These are phyloP conservation scores for Echria macrotheca DNA, from an alignment of 495 filamentous ascomycete genomes.

Conservation along the genomic window DNA sequence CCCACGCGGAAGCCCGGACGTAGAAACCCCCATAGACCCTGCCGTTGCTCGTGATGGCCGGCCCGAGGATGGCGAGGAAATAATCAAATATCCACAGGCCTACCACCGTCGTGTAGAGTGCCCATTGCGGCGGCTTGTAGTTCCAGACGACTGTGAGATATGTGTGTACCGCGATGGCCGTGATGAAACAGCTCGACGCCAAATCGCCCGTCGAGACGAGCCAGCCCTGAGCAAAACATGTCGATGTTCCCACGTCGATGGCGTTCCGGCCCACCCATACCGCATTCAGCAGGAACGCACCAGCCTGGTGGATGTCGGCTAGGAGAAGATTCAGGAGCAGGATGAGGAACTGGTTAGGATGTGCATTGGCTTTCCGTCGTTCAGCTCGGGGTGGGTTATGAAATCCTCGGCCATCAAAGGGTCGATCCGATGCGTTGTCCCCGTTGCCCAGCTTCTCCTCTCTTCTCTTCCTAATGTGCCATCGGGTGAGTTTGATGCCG, in stretches of 20 bases:
- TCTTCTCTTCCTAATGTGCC: slow-evolving; percentile 30
- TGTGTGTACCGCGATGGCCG: slow-evolving; percentile 64
- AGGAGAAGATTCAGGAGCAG: slow-evolving; percentile 69
- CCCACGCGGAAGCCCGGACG: slow-evolving; percentile 58
- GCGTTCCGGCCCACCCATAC: slow-evolving; percentile 52
- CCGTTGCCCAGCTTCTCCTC: too few relatives aligned
- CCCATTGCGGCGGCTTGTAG: slow-evolving; percentile 48
- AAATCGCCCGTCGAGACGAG: slow-evolving; percentile 68
- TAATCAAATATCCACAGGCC: slow-evolving; percentile 57
- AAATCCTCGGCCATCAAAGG: slow-evolving; percentile 7
- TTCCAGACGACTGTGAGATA: slow-evolving; percentile 59
- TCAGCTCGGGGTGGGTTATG: too few relatives aligned
- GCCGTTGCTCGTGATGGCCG: slow-evolving; percentile 45
- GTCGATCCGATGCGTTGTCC: slow-evolving; percentile 12
- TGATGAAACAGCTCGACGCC: slow-evolving; percentile 63
- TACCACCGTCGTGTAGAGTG: slow-evolving; percentile 47
- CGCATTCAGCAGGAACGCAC: slow-evolving; percentile 61
- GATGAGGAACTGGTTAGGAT: slow-evolving; percentile 64
- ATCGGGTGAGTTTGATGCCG: slow-evolving; percentile 48
- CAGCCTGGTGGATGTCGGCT: slow-evolving; percentile 66
- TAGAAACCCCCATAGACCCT: slow-evolving; percentile 47
- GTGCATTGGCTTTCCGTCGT: slow-evolving; percentile 1
- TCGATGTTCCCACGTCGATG: slow-evolving; percentile 50
- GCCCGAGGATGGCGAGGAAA: slow-evolving; percentile 50
- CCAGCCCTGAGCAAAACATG: slow-evolving; percentile 67